A percentile compares a stretch with the other conserved stretches of the same genome.
phyloP scores from a whole-genome alignment of 2,329 filamentous ascomycete genomes.

The Remersonia thermophila region DNA sequence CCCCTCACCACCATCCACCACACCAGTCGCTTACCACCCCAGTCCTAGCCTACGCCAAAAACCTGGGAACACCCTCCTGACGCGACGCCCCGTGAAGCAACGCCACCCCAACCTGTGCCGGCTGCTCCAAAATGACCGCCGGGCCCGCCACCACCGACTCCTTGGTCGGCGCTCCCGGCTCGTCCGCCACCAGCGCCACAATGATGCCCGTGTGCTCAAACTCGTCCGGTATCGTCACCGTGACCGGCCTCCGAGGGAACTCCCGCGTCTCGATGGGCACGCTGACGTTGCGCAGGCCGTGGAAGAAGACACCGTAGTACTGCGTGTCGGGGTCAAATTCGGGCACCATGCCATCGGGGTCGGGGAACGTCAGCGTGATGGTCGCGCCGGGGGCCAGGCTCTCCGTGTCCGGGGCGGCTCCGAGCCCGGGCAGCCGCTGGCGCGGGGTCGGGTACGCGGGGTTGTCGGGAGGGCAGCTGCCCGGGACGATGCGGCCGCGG shows the following conservation, averaged over 20 bases:
- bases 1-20: no score
- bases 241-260: conserved; percentile 10
- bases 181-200: conserved; percentile 11
- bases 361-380: conserved; percentile 9
- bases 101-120: conserved; percentile 1
- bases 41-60: no score
- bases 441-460: conserved; percentile 12
- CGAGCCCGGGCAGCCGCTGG: conserved; percentile 9
- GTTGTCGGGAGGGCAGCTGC: conserved; percentile 15
- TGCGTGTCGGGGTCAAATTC: conserved; percentile 4
- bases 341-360: conserved; percentile 7
- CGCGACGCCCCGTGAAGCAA: background rate
- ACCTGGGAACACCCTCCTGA: no score
- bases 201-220: conserved; percentile 14
- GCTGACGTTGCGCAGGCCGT: conserved; percentile 11
- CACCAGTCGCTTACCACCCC: no score
- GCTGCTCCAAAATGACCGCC: conserved; percentile 12
- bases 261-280: conserved; percentile 9
- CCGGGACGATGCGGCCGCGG: conserved; percentile 11
- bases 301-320: conserved; percentile 15
- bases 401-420: conserved; percentile 8
- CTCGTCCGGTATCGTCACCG: conserved; percentile 9
- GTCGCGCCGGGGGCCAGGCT: conserved; percentile 10
- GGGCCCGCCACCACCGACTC: conserved; percentile 14
- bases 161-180: conserved; percentile 11